A percentile compares a stretch with the other conserved stretches of the same genome.
phyloP scores from a whole-genome alignment of 1,284 basidiomycete genomes.

The Marasmius oreades region DNA sequence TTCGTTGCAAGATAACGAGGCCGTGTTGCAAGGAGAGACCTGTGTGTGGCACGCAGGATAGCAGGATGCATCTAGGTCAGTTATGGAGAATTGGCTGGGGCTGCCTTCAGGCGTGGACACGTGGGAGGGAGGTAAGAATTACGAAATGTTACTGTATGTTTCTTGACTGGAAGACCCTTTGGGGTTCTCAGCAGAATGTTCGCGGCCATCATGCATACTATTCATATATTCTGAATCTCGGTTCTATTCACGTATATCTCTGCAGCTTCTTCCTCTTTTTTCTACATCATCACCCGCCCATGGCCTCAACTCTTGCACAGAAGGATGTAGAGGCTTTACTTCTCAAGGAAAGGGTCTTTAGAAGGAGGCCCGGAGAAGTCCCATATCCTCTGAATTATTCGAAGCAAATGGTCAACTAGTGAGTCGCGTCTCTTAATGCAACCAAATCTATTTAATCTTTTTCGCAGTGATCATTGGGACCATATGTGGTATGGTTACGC shows the following conservation, averaged over 20 bases:
- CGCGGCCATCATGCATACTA: conserved; percentile 13
- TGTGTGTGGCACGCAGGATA: conserved; percentile 2
- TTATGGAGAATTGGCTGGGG: not conserved
- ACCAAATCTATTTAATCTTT: conserved; percentile 3
- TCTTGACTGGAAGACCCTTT: not conserved
- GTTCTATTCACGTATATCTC: conserved; percentile 8
- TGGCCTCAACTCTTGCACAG: conserved; percentile 28
- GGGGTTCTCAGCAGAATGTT: conserved; percentile 1
- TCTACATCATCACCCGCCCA: conserved; percentile 19
- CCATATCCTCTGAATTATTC: conserved; percentile 53
- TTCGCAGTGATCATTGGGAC: conserved; percentile 6
- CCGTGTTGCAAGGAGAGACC: conserved; percentile 1
- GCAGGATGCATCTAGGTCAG: not conserved
- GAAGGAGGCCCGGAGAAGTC: conserved; percentile 42
- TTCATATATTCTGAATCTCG: conserved; percentile 20
- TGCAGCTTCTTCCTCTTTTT: conserved; percentile 8
- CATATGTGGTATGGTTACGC: not conserved
- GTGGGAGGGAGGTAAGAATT: not conserved
- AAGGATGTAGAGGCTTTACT: conserved; percentile 46
- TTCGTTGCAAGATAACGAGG: conserved; percentile 4
- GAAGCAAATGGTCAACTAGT: conserved; percentile 52
- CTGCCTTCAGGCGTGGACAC: not conserved
- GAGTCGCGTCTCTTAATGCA: conserved; percentile 21
- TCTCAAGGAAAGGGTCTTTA: conserved; percentile 35
- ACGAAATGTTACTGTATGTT: not conserved